phyloP scores from a whole-genome alignment of 345 rosid genomes.

The Salix arbutifolia region DNA sequence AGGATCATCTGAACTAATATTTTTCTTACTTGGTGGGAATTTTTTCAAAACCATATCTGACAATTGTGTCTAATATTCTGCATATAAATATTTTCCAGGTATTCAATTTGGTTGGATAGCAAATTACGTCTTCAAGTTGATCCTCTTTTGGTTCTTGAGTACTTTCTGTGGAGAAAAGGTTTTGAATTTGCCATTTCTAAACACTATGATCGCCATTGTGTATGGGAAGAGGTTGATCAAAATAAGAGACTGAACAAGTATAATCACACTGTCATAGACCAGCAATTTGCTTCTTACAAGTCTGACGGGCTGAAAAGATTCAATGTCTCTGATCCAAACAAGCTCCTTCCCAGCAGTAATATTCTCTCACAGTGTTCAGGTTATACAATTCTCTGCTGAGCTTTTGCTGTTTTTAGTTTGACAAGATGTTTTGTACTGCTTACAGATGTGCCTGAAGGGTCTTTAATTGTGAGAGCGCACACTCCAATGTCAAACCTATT shows the following conservation, averaged over 20 bases:
- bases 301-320: conserved; percentile 82
- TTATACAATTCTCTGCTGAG: background rate
- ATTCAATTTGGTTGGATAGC: conserved; percentile 99
- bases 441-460: conserved; percentile 97
- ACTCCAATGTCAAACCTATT: conserved; percentile 96
- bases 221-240: conserved; percentile 97
- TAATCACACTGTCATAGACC: conserved; percentile 75
- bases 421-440: conserved; percentile 1
- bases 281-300: conserved; percentile 80
- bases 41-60: background rate
- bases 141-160: conserved; percentile 76
- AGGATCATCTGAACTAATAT: background rate
- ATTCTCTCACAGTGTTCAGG: background rate
- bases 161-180: conserved; percentile 94
- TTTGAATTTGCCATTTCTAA: conserved; percentile 88
- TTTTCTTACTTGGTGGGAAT: background rate
- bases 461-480: conserved; percentile 88
- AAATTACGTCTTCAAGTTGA: conserved; percentile 86
- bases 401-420: background rate
- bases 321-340: conserved; percentile 68
- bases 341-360: conserved; percentile 95
- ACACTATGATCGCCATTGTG: conserved; percentile 90
- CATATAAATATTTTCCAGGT: conserved; percentile 40
- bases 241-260: conserved; percentile 93
- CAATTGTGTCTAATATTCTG: conserved; percentile 8